Base-by-base conservation (phyloP, 768 basidiomycete genomes). In the Suillus americanus region DNA sequence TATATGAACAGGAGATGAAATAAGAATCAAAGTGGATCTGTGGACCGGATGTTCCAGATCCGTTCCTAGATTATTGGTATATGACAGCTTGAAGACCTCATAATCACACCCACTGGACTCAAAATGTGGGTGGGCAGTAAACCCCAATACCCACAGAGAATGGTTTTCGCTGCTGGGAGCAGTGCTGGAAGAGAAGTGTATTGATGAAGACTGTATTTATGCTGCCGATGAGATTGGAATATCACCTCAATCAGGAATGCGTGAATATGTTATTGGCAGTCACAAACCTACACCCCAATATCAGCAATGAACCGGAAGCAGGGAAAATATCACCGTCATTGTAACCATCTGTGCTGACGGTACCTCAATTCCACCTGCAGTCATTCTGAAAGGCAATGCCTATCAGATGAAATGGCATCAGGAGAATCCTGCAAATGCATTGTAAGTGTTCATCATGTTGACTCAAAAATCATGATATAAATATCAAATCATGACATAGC, bases 261-360 rank as follows among this genome's bases (percentile, higher is more conserved):
- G 23, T 8, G 48, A 61, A 41, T 45, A 62, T 25, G 65, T 64
- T 23, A 51, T 66, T 45, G 69, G 67, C 9, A 18, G 46, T 45
- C 16, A 9, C 9, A 53, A 57, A n/a, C 51, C 62, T 48, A 38
- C 35, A 5, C 40, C 57, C 20, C 66, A 73, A 59, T 63, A 72
- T 62, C 62, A 70, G 46, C 67, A 70, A 45, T 23, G 50, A 23
- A 57, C 62, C 50, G 67, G 65, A 13, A 63, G 62, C 48, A 61
- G 69, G 12, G 70, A 74, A 64, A 71, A 70, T 43, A 67, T 68
- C 18, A 71, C 73, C 1, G 65, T 68, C 6, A 61, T 83, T 62
- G 72, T 75, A 0, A 81, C 78, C 2, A 82, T 82, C 46, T 79
- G 79, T 67, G 78, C 75, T 0, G 79, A 79, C 69, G 81, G 83